These are phyloP conservation scores for Meripilus lineatus DNA, from an alignment of 1,284 basidiomycete genomes.

Conservation along the genomic window DNA sequence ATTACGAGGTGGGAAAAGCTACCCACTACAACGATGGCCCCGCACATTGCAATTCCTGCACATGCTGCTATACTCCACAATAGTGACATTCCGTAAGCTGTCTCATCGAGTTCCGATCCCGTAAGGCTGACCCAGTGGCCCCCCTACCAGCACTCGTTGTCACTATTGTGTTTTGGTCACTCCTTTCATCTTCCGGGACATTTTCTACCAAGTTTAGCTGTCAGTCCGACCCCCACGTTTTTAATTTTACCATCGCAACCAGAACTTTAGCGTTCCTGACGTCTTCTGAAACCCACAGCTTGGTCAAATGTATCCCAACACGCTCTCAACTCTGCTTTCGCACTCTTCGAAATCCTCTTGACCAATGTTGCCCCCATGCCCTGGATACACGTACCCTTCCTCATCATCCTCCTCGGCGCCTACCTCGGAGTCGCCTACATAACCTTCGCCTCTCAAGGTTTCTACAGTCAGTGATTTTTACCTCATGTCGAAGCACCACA, in stretches of 20 bases:
- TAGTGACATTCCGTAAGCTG: slow-evolving; percentile 56
- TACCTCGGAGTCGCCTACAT: slow-evolving; percentile 69
- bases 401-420: slow-evolving; percentile 44
- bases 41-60: slow-evolving; percentile 53
- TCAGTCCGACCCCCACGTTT: too few relatives aligned
- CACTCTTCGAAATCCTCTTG: slow-evolving; percentile 52
- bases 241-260: too few relatives aligned
- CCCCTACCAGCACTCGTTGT: slow-evolving; percentile 53
- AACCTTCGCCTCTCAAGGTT: slow-evolving; percentile 50
- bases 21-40: slow-evolving; percentile 59
- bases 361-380: slow-evolving; percentile 46
- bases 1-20: slow-evolving; percentile 27
- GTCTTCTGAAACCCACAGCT: slow-evolving; percentile 35
- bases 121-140: neutral
- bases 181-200: slow-evolving; percentile 41
- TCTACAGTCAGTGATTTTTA: slow-evolving; percentile 48
- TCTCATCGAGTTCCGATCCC: neutral
- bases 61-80: slow-evolving; percentile 45
- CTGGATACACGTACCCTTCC: slow-evolving; percentile 46
- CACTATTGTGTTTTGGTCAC: slow-evolving; percentile 61
- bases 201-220: slow-evolving; percentile 35
- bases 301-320: slow-evolving; percentile 63
- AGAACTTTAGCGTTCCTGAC: too few relatives aligned
- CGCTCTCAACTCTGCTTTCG: slow-evolving; percentile 53
- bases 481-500: neutral